Evolutionary conservation across 1,139 yeast species (phyloP), one percentile per base, ranked within the genome.

Genomic region (Diutina catenulata): DNA sequence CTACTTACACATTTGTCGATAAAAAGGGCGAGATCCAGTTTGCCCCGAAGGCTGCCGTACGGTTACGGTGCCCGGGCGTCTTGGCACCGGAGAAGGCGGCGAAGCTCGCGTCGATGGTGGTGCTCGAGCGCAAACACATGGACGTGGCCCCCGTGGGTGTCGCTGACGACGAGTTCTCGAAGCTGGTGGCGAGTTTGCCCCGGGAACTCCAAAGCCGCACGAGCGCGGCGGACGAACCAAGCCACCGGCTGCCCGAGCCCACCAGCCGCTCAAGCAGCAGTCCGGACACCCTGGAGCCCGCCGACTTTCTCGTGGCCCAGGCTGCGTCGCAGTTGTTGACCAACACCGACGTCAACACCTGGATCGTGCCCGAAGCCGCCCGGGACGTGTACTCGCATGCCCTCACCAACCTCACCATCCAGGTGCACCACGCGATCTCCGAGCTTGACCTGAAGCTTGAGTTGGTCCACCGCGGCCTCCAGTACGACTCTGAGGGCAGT

Each of bases 11-110:
- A 0, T 66, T 75, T 42, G 59, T 76, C 37, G 69, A 70, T 41
- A 62, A 67, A 31, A 68, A 68, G 42, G 91, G 93, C 4, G 73
- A 66, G 36, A 56, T 80, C 5, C 49, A 61, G 1, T 76, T 68
- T 55, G 68, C 69, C 1, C 57, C 70, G 10, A 66, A 64, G 42
- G 51, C 58, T n/a, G 52, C 56, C 10, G 67, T 80, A 37, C 59
- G 60, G 33, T 50, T 73, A 27, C 59, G 87, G 40, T 57, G 80
- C 9, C 87, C 88, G 1, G 52, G 57, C 2, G 64, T 73, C 2
- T 59, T 74, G 5, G 18, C 23, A 4, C 28, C 28, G 4, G 18
- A 11, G 10, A 18, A 21, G 4, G 25, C 20, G 10, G 9, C 23
- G 9, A 21, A 21, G 20, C 20, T 31, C 10, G 18, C 14, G 3